These are phyloP conservation scores for Liquidambar formosana DNA, from an alignment of 164 flowering plant species.

Conservation along the genomic window DNA sequence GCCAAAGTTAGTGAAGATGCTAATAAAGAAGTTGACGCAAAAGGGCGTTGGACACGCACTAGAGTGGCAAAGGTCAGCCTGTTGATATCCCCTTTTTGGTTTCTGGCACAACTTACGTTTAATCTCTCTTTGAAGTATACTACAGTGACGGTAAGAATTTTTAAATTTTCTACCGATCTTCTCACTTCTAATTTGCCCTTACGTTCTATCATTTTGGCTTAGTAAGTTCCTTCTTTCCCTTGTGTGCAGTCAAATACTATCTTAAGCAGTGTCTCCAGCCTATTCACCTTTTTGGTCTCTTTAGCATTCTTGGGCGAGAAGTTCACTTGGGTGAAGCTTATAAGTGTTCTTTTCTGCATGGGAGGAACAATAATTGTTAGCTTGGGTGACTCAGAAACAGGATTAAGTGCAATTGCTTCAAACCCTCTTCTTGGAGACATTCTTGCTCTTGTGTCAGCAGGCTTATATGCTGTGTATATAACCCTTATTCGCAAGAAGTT, in stretches of 20 bases:
- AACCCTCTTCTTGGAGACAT: conserved; percentile 87
- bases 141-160: conserved; percentile 78
- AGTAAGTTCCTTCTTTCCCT: conserved; percentile 12
- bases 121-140: conserved; percentile 95
- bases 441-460: conserved; percentile 76
- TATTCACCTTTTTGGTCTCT: conserved; percentile 87
- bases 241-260: conserved; percentile 86
- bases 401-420: conserved; percentile 45
- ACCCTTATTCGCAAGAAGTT: conserved; percentile 84
- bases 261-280: conserved; percentile 89
- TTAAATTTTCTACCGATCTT: background rate
- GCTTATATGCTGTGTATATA: conserved; percentile 78
- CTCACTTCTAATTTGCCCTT: background rate
- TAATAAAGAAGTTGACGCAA: conserved; percentile 49
- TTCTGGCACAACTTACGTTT: conserved; percentile 85
- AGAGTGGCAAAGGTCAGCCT: conserved; percentile 83
- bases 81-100: conserved; percentile 90
- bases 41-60: conserved; percentile 90
- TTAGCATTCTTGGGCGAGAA: conserved; percentile 80
- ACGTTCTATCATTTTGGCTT: background rate
- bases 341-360: conserved; percentile 94
- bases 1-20: conserved; percentile 17
- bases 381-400: conserved; percentile 63
- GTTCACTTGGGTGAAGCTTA: conserved; percentile 88
- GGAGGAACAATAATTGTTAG: conserved; percentile 91